Conservation (phyloP, 1,284 basidiomycete genomes). For the Filobasidium uniguttulatum region DNA sequence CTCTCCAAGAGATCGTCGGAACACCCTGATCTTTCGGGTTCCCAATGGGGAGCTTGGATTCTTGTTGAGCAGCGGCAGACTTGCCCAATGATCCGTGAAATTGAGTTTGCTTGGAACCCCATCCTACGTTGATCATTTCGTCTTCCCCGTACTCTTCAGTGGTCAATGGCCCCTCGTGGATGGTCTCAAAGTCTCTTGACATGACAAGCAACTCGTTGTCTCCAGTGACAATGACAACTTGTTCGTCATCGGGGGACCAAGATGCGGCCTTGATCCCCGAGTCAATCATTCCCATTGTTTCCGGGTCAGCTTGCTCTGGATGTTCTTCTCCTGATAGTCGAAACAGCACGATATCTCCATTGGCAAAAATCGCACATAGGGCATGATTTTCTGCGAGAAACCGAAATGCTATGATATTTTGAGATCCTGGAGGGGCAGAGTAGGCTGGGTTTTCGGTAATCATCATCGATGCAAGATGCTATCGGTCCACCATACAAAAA, state of each 20-base stretch:
- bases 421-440: not conserved
- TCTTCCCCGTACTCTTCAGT: conserved; percentile 76
- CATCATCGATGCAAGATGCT: no score
- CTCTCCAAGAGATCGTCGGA: conserved; percentile 79
- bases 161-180: conserved; percentile 62
- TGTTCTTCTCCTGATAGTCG: conserved; percentile 38
- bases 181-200: conserved; percentile 75
- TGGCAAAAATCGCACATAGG: conserved; percentile 51
- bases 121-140: conserved; percentile 85
- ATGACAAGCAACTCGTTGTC: conserved; percentile 73
- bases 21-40: conserved; percentile 53
- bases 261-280: conserved; percentile 65
- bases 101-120: conserved; percentile 94
- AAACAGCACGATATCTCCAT: conserved; percentile 63
- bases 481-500: no score
- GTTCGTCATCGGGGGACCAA: conserved; percentile 84
- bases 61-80: conserved; percentile 46
- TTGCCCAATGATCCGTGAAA: conserved; percentile 96
- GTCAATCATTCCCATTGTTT: conserved; percentile 69
- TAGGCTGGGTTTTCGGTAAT: not conserved
- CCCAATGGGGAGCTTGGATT: conserved; percentile 30
- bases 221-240: conserved; percentile 63
- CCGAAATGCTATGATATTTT: conserved; percentile 33
- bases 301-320: conserved; percentile 12
- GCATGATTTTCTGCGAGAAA: conserved; percentile 53